These are phyloP conservation scores for Jimgerdemannia lactiflua DNA, from an alignment of 192 early-diverging fungal genomes.

Conservation along the genomic window DNA sequence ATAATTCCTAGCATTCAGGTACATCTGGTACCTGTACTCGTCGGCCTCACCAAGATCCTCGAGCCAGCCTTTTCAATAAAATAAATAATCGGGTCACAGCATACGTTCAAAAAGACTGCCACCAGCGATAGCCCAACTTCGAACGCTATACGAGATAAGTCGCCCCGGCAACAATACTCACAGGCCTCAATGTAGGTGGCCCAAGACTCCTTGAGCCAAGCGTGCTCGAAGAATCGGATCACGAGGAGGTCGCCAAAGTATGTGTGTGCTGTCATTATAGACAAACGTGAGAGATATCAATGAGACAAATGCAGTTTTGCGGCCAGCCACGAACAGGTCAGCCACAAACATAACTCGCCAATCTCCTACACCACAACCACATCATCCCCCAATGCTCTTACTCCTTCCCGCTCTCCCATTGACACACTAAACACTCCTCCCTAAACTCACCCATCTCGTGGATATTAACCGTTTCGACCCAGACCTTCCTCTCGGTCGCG, in stretches of 20 bases:
- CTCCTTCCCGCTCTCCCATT: too few relatives aligned
- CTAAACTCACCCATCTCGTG: constrained; percentile 48
- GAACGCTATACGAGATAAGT: too few relatives aligned
- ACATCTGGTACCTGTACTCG: constrained; percentile 28
- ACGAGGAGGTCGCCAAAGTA: constrained; percentile 57
- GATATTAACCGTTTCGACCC: constrained; percentile 39
- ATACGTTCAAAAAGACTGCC: too few relatives aligned
- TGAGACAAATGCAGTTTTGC: too few relatives aligned
- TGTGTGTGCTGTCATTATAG: constrained; percentile 26
- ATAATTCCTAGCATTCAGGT: constrained; percentile 22
- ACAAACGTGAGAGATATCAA: too few relatives aligned
- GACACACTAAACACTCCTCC: not conserved
- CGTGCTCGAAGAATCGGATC: constrained; percentile 58
- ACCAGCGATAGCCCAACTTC: too few relatives aligned
- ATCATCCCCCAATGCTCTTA: too few relatives aligned
- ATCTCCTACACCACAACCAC: too few relatives aligned
- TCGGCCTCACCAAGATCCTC: constrained; percentile 37
- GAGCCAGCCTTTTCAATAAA: constrained; percentile 21
- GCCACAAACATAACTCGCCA: too few relatives aligned
- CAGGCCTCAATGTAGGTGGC: constrained; percentile 44
- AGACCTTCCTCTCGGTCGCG: constrained; percentile 22
- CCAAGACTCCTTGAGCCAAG: constrained; percentile 58
- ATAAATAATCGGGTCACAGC: too few relatives aligned
- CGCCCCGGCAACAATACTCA: not conserved
- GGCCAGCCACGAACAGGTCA: too few relatives aligned